Percentiles rank a stretch among this genome's conserved stretches.
Evolutionary conservation across 1,284 basidiomycete species (phyloP).

Genomic region (Tranzscheliella williamsii): DNA sequence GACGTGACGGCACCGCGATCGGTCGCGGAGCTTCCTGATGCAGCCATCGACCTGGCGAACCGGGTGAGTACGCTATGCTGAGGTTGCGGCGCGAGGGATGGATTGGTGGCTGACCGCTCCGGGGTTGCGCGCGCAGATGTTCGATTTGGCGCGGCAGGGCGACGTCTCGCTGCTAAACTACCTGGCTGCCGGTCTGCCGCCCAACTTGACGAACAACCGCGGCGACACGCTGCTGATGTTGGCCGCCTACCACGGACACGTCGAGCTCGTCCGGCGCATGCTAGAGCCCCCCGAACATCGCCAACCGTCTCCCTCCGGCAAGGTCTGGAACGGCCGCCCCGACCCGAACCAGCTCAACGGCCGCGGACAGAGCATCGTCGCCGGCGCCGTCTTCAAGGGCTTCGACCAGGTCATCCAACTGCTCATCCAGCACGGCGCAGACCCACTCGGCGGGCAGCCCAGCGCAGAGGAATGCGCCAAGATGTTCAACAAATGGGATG

Average conservation of each 20-base stretch:
- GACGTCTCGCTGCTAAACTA: constrained; percentile 64
- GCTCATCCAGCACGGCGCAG: constrained; percentile 70
- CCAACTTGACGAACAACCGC: constrained; percentile 72
- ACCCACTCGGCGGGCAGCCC: constrained; percentile 72
- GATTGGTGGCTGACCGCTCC: background rate
- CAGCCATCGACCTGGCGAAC: constrained; percentile 26
- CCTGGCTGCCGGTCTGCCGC: constrained; percentile 73
- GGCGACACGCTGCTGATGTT: constrained; percentile 72
- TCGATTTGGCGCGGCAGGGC: constrained; percentile 74
- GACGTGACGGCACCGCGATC: constrained; percentile 2
- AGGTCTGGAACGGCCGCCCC: constrained; percentile 11
- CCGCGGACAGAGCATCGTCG: constrained; percentile 75
- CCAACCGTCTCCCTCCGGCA: background rate
- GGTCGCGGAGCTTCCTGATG: constrained; percentile 20
- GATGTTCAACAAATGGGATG: constrained; percentile 56
- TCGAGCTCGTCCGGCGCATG: constrained; percentile 68
- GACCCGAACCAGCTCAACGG: constrained; percentile 69
- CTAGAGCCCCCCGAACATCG: constrained; percentile 3
- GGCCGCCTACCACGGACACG: constrained; percentile 76
- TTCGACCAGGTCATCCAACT: constrained; percentile 69
- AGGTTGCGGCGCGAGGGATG: too few relatives aligned
- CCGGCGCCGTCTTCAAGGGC: constrained; percentile 80
- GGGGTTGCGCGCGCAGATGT: constrained; percentile 65
- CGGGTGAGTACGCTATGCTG: constrained; percentile 9
- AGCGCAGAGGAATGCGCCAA: constrained; percentile 71